These are phyloP conservation scores for Xylariaceae sp. DNA, from an alignment of 2,329 filamentous ascomycete species.

Conservation along the genomic window DNA sequence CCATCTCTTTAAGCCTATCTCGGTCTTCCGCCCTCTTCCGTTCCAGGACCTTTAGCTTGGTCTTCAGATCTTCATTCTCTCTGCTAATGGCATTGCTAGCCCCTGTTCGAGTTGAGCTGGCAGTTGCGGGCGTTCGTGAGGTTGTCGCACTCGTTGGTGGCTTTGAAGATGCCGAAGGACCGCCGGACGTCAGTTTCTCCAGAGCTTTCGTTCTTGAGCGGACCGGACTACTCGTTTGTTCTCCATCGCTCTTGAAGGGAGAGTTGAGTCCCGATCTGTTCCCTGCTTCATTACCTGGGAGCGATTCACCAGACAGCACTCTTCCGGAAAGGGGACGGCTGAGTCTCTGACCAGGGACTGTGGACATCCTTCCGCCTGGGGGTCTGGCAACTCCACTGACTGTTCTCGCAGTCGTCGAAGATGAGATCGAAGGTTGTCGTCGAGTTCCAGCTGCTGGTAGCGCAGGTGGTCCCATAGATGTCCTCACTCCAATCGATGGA, in stretches of 20 bases:
- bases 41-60: constrained; percentile 85
- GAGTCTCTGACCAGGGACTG: constrained; percentile 41
- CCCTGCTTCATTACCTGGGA: constrained; percentile 50
- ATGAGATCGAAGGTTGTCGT: constrained; percentile 53
- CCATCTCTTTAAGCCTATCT: constrained; percentile 80
- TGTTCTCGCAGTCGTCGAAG: constrained; percentile 44
- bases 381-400: constrained; percentile 45
- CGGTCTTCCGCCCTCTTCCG: constrained; percentile 85
- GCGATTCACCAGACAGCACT: constrained; percentile 54
- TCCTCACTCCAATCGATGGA: constrained; percentile 60
- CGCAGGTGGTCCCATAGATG: constrained; percentile 72
- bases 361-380: constrained; percentile 49
- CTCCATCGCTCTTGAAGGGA: constrained; percentile 57
- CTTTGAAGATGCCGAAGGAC: constrained; percentile 42
- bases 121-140: constrained; percentile 36
- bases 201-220: constrained; percentile 56
- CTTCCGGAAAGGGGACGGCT: constrained; percentile 49
- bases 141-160: constrained; percentile 35
- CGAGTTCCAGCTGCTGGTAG: constrained; percentile 51
- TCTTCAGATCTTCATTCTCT: constrained; percentile 86
- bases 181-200: constrained; percentile 54
- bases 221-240: constrained; percentile 58
- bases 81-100: constrained; percentile 59
- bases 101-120: constrained; percentile 47
- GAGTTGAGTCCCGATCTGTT: constrained; percentile 50